Percentiles rank a stretch among this genome's conserved stretches.
Evolutionary conservation across 441 rosid genomes (phyloP).

Genomic region (Viola pubescens): DNA sequence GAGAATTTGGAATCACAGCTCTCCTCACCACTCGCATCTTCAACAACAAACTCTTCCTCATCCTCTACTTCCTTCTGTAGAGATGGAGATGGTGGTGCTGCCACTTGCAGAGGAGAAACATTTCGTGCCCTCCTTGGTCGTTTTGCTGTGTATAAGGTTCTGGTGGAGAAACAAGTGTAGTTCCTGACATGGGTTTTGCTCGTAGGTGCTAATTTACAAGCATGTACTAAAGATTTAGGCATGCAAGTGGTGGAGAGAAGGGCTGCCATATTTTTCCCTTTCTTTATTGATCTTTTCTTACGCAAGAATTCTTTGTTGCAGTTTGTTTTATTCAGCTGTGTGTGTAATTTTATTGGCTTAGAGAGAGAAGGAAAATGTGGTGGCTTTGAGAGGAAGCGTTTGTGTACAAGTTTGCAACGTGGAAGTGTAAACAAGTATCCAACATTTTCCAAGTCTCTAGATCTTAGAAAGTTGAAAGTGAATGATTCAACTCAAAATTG

Average conservation of each 20-base stretch:
- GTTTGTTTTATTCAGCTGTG: not conserved
- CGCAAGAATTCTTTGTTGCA: not conserved
- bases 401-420: constrained; percentile 24
- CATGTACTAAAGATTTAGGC: constrained; percentile 13
- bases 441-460: too few species aligned
- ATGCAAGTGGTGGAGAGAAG: constrained; percentile 17
- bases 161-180: constrained; percentile 10
- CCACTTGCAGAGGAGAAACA: constrained; percentile 37
- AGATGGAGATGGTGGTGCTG: constrained; percentile 45
- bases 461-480: too few species aligned
- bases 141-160: constrained; percentile 6
- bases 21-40: constrained; percentile 33
- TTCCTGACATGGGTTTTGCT: constrained; percentile 9
- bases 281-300: not conserved
- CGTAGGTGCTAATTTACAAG: not conserved
- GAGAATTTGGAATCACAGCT: constrained; percentile 45
- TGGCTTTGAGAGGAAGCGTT: constrained; percentile 1
- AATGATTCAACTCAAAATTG: too few species aligned
- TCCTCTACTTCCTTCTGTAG: constrained; percentile 31
- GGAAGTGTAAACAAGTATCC: too few species aligned
- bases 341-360: not conserved
- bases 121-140: constrained; percentile 7
- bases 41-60: constrained; percentile 13
- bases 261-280: constrained; percentile 25
- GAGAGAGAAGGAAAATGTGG: not conserved